Evolutionary conservation across 2,329 filamentous ascomycete species (phyloP).

Genomic region (Cladophialophora chaetospira): DNA sequence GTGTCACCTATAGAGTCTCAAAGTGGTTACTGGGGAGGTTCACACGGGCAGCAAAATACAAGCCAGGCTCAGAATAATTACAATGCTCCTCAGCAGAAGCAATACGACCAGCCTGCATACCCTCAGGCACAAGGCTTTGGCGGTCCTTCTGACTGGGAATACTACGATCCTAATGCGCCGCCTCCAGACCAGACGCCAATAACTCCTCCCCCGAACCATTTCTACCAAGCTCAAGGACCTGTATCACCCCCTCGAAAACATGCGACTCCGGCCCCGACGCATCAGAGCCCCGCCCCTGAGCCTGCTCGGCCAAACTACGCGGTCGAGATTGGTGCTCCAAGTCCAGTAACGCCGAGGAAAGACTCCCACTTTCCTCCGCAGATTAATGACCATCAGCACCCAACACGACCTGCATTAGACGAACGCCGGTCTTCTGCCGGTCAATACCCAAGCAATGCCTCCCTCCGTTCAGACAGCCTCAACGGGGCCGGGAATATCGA

Average conservation of each 20-base stretch:
- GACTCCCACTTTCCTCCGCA: slow-evolving; percentile 7
- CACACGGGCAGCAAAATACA: slow-evolving; percentile 14
- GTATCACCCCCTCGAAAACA: slow-evolving; percentile 4
- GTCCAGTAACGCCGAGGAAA: slow-evolving; percentile 17
- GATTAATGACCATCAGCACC: not conserved
- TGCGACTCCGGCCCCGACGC: not conserved
- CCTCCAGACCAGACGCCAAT: slow-evolving; percentile 21
- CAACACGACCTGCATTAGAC: slow-evolving; percentile 1
- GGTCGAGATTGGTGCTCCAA: slow-evolving; percentile 25
- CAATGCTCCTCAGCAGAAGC: slow-evolving; percentile 28
- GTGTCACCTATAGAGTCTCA: slow-evolving; percentile 31
- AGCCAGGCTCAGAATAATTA: slow-evolving; percentile 16
- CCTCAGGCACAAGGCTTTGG: slow-evolving; percentile 43
- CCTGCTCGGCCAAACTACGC: slow-evolving; percentile 6
- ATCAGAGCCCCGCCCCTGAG: slow-evolving; percentile 11
- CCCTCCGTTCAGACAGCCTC: slow-evolving; percentile 15
- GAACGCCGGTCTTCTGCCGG: slow-evolving; percentile 13
- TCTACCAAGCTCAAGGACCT: slow-evolving; percentile 5
- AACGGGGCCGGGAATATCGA: slow-evolving; percentile 44
- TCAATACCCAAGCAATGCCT: not conserved
- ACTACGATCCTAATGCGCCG: slow-evolving; percentile 33
- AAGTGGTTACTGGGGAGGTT: slow-evolving; percentile 12
- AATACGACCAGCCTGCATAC: slow-evolving; percentile 19
- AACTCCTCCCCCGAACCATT: slow-evolving; percentile 9
- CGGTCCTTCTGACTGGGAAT: slow-evolving; percentile 52